Percentiles rank a stretch among this genome's conserved stretches.
phyloP scores from a whole-genome alignment of 345 rosid species.

The Pugionium dolabratum region DNA sequence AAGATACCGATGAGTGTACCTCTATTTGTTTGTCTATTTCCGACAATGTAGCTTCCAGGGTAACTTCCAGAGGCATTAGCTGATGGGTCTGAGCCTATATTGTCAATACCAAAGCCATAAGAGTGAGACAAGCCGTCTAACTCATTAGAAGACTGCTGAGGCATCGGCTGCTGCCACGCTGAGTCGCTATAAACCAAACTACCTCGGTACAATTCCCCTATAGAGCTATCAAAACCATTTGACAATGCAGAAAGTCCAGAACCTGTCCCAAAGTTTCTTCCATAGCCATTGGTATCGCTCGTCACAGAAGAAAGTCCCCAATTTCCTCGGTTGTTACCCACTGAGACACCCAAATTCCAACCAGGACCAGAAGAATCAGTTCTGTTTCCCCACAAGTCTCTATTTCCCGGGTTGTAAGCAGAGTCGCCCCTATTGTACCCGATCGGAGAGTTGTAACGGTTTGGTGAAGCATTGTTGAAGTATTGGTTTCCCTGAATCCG shows the following conservation, averaged over 20 bases:
- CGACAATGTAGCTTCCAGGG: constrained; percentile 68
- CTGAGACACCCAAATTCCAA: constrained; percentile 60
- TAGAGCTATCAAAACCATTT: constrained; percentile 60
- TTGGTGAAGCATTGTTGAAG: constrained; percentile 55
- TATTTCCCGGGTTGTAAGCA: constrained; percentile 53
- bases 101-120: constrained; percentile 57
- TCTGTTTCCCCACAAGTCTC: constrained; percentile 87
- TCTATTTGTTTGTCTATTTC: constrained; percentile 80
- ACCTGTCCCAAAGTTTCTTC: constrained; percentile 54
- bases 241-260: constrained; percentile 48
- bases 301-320: constrained; percentile 68
- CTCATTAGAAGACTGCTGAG: constrained; percentile 49
- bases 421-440: constrained; percentile 66
- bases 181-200: constrained; percentile 71
- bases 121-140: constrained; percentile 59
- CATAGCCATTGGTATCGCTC: constrained; percentile 44
- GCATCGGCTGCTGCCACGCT: constrained; percentile 58
- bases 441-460: constrained; percentile 68
- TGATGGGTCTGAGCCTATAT: constrained; percentile 53
- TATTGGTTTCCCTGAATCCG: constrained; percentile 59
- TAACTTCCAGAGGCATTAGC: constrained; percentile 64
- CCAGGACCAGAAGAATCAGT: constrained; percentile 54
- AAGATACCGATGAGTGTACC: constrained; percentile 46
- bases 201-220: constrained; percentile 61
- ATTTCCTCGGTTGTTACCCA: constrained; percentile 65